Conservation (phyloP, 768 basidiomycete genomes). For the Heimioporus sp. region DNA sequence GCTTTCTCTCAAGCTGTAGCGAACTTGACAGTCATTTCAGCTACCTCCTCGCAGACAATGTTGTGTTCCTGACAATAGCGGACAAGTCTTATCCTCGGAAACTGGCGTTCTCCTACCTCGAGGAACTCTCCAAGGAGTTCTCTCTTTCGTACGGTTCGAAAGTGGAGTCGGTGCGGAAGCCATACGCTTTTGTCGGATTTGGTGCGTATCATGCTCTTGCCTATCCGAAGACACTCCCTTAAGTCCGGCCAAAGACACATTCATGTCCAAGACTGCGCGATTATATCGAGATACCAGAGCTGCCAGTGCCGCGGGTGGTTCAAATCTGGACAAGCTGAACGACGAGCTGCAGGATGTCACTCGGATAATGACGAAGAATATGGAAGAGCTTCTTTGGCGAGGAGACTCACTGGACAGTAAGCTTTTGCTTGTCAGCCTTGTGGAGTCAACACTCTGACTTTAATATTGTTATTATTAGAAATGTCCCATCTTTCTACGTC, state of each 20-base stretch:
- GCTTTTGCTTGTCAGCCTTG: slow-evolving; percentile 8
- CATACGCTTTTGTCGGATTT: slow-evolving; percentile 99
- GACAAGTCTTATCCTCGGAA: slow-evolving; percentile 98
- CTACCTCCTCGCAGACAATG: slow-evolving; percentile 93
- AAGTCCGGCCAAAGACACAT: slow-evolving; percentile 68
- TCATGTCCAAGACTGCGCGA: slow-evolving; percentile 97
- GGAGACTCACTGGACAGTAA: slow-evolving; percentile 95
- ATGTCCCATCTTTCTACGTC: slow-evolving; percentile 98
- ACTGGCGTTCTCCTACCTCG: slow-evolving; percentile 95
- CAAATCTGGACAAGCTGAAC: slow-evolving; percentile 82
- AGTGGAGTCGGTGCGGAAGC: slow-evolving; percentile 88
- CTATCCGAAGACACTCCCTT: slow-evolving; percentile 2
- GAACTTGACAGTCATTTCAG: slow-evolving; percentile 39
- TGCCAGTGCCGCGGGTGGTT: slow-evolving; percentile 61
- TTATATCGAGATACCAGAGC: slow-evolving; percentile 94
- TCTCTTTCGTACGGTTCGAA: slow-evolving; percentile 88
- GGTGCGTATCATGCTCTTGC: slow-evolving; percentile 51
- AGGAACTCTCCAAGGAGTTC: slow-evolving; percentile 97
- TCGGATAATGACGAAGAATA: slow-evolving; percentile 99
- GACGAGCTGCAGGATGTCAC: slow-evolving; percentile 98
- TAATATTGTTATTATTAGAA: slow-evolving; percentile 52
- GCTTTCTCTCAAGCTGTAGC: background rate
- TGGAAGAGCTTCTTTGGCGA: slow-evolving; percentile 98
- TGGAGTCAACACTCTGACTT: background rate
- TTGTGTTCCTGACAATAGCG: slow-evolving; percentile 92